A percentile compares a stretch with the other conserved stretches of the same genome.
phyloP scores from a whole-genome alignment of 345 rosid species.

The Anastatica hierochuntica region DNA sequence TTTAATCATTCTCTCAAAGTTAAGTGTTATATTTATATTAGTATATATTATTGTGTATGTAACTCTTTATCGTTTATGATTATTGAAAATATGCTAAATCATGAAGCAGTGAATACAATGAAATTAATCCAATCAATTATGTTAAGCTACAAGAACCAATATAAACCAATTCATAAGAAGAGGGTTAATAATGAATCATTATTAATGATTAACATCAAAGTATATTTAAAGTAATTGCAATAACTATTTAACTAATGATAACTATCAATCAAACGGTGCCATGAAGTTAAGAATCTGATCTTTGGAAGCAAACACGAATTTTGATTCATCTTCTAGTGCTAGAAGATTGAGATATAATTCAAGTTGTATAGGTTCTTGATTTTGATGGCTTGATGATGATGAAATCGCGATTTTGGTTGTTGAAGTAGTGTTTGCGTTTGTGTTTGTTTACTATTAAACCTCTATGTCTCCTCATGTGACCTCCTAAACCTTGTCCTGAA shows the following conservation, averaged over 20 bases:
- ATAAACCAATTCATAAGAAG: no score
- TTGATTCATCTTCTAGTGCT: slow-evolving; percentile 72
- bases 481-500: slow-evolving; percentile 92
- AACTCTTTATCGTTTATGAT: neutral
- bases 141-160: slow-evolving; percentile 20
- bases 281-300: slow-evolving; percentile 46
- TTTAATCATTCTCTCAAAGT: slow-evolving; percentile 22
- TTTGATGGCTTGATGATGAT: slow-evolving; percentile 24
- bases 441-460: slow-evolving; percentile 14
- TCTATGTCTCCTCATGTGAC: slow-evolving; percentile 93
- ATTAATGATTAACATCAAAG: no score
- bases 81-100: no score
- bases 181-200: no score
- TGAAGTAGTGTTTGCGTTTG: slow-evolving; percentile 6
- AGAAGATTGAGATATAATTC: slow-evolving; percentile 82
- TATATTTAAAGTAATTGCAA: slow-evolving; percentile 29
- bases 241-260: slow-evolving; percentile 38
- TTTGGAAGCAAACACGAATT: slow-evolving; percentile 35
- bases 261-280: slow-evolving; percentile 64
- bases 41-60: no score
- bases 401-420: neutral
- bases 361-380: slow-evolving; percentile 26
- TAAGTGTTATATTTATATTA: neutral
- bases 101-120: slow-evolving; percentile 2
- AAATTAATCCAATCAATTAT: slow-evolving; percentile 18